phyloP scores from a whole-genome alignment of 23 red algal genomes.

The Gracilariopsis chorda region DNA sequence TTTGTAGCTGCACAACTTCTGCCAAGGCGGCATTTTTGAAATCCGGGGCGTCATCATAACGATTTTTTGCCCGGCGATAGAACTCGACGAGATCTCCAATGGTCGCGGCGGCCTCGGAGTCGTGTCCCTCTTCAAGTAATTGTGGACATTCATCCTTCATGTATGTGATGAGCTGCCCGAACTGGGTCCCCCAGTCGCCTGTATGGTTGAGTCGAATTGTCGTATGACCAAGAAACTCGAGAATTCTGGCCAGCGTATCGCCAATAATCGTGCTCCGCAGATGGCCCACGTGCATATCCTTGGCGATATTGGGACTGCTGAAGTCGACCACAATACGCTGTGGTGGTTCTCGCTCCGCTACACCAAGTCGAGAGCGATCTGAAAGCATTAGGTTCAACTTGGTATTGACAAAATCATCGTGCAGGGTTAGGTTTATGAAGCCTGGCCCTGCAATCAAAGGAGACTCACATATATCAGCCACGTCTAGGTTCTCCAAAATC shows the following conservation, averaged over 20 bases:
- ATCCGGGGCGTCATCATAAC: slow-evolving; percentile 90
- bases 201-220: slow-evolving; percentile 97
- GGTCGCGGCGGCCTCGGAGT: slow-evolving; percentile 38
- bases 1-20: slow-evolving; percentile 90
- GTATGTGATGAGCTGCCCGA: slow-evolving; percentile 95
- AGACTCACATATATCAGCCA: slow-evolving; percentile 71
- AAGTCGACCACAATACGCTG: slow-evolving; percentile 93
- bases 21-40: slow-evolving; percentile 84
- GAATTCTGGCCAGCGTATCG: slow-evolving; percentile 83
- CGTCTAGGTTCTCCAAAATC: slow-evolving; percentile 55
- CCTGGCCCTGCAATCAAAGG: slow-evolving; percentile 89
- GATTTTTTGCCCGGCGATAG: slow-evolving; percentile 85
- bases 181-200: slow-evolving; percentile 99
- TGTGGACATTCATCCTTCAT: slow-evolving; percentile 83
- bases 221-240: slow-evolving; percentile 94
- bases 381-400: slow-evolving; percentile 59
- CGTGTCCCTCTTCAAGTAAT: slow-evolving; percentile 30
- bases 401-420: slow-evolving; percentile 67
- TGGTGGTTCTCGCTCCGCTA: slow-evolving; percentile 34
- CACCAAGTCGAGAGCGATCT: slow-evolving; percentile 66
- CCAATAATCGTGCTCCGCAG: slow-evolving; percentile 98
- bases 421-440: slow-evolving; percentile 94
- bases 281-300: slow-evolving; percentile 99
- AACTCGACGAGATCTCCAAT: slow-evolving; percentile 98
- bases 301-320: slow-evolving; percentile 97